Conservation (phyloP, 306 rosid genomes). For the Cicer arietinum region DNA sequence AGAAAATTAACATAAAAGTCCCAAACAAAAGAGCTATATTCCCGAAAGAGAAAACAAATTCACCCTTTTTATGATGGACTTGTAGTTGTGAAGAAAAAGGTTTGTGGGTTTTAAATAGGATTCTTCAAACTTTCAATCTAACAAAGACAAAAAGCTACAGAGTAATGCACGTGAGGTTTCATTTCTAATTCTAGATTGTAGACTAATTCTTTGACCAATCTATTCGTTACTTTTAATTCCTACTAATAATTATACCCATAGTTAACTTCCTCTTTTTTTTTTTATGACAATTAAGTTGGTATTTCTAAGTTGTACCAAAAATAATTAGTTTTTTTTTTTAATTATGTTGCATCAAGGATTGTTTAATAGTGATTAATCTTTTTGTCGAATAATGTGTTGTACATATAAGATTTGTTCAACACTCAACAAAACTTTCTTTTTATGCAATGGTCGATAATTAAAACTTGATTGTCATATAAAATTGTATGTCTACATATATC, state of each 20-base stretch:
- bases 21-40: constrained; percentile 21
- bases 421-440: too few species aligned
- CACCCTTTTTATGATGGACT: constrained; percentile 51
- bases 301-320: too few species aligned
- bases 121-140: constrained; percentile 23
- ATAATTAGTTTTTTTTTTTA: too few species aligned
- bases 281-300: too few species aligned
- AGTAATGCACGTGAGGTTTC: constrained; percentile 68
- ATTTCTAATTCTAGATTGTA: constrained; percentile 46
- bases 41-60: constrained; percentile 59
- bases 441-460: too few species aligned
- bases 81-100: constrained; percentile 42
- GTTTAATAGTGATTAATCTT: too few species aligned
- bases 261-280: background rate
- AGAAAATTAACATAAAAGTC: constrained; percentile 17
- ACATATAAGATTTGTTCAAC: too few species aligned
- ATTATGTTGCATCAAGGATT: too few species aligned
- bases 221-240: constrained; percentile 24
- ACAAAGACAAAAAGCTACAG: constrained; percentile 58
- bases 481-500: too few species aligned
- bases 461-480: too few species aligned
- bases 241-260: background rate
- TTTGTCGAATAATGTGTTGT: too few species aligned
- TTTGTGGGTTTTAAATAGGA: constrained; percentile 31
- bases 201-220: constrained; percentile 48